A percentile compares a stretch with the other conserved stretches of the same genome.
Conservation (phyloP, 2,329 filamentous ascomycete genomes). For the Microsporum audouinii region DNA sequence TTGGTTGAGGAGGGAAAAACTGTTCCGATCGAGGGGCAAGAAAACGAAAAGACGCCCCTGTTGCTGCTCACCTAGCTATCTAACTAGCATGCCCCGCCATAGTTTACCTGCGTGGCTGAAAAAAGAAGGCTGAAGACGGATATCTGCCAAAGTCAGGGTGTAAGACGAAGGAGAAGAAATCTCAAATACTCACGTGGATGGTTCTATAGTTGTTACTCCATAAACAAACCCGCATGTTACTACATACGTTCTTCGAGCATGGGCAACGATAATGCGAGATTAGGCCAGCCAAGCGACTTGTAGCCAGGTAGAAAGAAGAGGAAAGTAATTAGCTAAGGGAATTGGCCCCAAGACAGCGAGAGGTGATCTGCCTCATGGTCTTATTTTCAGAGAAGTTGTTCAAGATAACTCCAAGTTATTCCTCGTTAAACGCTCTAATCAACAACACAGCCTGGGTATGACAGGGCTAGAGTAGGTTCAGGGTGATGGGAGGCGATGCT, state of each 20-base stretch:
- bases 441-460: not conserved
- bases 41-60: not conserved
- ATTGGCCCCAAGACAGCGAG: not conserved
- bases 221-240: not conserved
- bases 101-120: not conserved
- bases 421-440: not conserved
- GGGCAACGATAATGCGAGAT: not conserved
- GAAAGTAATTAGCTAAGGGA: not conserved
- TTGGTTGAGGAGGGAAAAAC: not conserved
- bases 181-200: not conserved
- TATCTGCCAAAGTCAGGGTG: not conserved
- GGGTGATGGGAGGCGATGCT: not conserved
- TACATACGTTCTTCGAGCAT: not conserved
- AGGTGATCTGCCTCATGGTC: not conserved
- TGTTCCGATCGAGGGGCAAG: not conserved
- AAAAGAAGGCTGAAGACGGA: not conserved
- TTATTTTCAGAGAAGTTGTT: not conserved
- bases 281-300: too few relatives aligned
- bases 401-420: not conserved
- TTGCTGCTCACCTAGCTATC: not conserved
- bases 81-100: not conserved
- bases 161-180: not conserved
- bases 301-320: not conserved
- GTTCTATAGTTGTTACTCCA: not conserved
- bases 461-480: not conserved